phyloP scores from a whole-genome alignment of 805 yeast species.

The Kurtzmaniella fragi region DNA sequence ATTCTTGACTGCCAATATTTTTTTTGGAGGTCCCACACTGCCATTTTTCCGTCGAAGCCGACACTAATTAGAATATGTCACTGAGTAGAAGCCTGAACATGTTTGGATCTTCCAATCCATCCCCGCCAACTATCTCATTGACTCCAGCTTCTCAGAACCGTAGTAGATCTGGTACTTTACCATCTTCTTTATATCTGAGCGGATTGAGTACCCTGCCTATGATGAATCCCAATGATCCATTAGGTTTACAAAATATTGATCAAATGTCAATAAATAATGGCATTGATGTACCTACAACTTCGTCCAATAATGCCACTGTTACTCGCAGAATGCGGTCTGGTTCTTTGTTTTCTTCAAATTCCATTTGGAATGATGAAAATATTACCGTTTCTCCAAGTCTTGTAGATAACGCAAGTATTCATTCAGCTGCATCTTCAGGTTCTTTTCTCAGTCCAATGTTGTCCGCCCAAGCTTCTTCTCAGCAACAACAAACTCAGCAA shows the following conservation, averaged over 20 bases:
- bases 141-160: conserved; percentile 39
- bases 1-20: too few species aligned
- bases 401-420: conserved; percentile 12
- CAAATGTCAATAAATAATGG: conserved; percentile 15
- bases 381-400: conserved; percentile 11
- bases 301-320: conserved; percentile 17
- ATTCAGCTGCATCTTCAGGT: conserved; percentile 9
- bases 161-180: conserved; percentile 76
- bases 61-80: neutral
- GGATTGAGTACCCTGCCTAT: conserved; percentile 13
- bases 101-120: conserved; percentile 11
- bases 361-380: conserved; percentile 56
- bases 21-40: too few species aligned
- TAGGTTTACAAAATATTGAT: conserved; percentile 12
- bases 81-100: conserved; percentile 5
- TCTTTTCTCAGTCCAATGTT: conserved; percentile 12
- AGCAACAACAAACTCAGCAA: conserved; percentile 9
- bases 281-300: conserved; percentile 14
- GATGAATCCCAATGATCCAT: conserved; percentile 7
- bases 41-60: too few species aligned
- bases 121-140: conserved; percentile 28
- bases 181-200: conserved; percentile 39
- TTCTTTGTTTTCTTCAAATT: conserved; percentile 44
- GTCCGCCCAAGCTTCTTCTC: conserved; percentile 8
- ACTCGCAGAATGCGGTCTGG: conserved; percentile 50